A percentile compares a stretch with the other conserved stretches of the same genome.
Conservation (phyloP, 2,329 filamentous ascomycete genomes). For the Xylariaceae sp. region DNA sequence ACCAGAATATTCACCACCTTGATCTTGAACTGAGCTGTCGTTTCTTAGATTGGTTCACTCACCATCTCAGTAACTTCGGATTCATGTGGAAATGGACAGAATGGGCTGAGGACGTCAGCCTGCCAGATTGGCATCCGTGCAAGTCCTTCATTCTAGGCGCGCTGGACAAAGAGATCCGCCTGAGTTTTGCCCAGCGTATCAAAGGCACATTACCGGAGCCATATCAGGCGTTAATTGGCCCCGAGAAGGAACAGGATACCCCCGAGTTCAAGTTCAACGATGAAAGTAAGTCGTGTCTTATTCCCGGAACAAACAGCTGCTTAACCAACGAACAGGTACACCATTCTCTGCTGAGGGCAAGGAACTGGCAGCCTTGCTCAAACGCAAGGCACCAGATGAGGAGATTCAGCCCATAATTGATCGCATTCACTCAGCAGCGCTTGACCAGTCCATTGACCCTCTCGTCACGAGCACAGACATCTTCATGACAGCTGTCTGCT, state of each 20-base stretch:
- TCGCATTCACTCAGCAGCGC: conserved; percentile 74
- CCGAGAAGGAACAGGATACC: conserved; percentile 90
- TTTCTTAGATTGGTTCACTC: conserved; percentile 96
- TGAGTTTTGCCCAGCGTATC: conserved; percentile 94
- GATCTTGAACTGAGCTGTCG: conserved; percentile 83
- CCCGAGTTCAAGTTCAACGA: conserved; percentile 88
- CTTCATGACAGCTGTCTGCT: conserved; percentile 90
- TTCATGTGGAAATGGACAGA: conserved; percentile 99
- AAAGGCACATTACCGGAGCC: conserved; percentile 84
- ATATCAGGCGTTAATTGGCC: conserved; percentile 75
- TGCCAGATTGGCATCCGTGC: conserved; percentile 74
- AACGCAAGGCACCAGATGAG: conserved; percentile 78
- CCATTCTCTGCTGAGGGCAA: conserved; percentile 83
- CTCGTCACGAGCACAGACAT: conserved; percentile 86
- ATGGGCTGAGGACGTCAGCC: conserved; percentile 82
- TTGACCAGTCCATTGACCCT: conserved; percentile 68
- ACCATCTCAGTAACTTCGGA: conserved; percentile 97
- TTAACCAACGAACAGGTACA: conserved; percentile 49
- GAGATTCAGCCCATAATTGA: conserved; percentile 80
- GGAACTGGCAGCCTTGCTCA: conserved; percentile 73
- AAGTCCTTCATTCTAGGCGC: conserved; percentile 91
- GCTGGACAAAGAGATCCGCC: conserved; percentile 91
- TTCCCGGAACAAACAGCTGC: conserved; percentile 3
- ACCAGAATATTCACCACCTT: conserved; percentile 74
- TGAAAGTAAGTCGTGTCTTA: conserved; percentile 56